Conservation (phyloP, 306 rosid species). For the Styphnolobium japonicum region DNA sequence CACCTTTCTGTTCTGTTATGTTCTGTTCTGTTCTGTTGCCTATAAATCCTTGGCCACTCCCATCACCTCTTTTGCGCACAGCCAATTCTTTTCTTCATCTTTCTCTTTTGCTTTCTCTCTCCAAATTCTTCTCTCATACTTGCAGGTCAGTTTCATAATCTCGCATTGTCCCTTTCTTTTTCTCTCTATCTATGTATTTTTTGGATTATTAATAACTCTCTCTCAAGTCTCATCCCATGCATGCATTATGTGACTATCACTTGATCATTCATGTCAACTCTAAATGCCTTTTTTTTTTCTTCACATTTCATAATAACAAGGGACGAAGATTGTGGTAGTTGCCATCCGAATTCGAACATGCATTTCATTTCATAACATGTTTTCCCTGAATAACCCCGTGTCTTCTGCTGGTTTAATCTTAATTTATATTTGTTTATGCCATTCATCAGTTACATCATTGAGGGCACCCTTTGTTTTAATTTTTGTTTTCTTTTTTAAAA, state of each 20-base stretch:
- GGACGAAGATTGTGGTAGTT: neutral
- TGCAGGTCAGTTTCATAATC: conserved; percentile 26
- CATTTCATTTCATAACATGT: neutral
- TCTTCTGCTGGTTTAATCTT: neutral
- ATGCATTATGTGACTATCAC: conserved; percentile 3
- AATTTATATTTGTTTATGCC: neutral
- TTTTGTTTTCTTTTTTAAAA: too few species aligned
- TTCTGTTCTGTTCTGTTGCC: neutral
- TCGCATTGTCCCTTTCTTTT: neutral
- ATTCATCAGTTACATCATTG: neutral
- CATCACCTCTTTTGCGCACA: neutral
- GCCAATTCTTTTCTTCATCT: neutral
- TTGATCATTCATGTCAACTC: neutral
- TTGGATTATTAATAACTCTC: neutral
- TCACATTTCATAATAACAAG: neutral
- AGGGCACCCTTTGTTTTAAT: neutral
- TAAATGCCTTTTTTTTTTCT: neutral
- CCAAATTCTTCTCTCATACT: neutral
- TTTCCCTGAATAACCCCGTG: neutral
- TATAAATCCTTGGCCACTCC: conserved; percentile 25
- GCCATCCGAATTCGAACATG: neutral
- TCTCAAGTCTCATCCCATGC: neutral
- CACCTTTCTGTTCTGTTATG: neutral
- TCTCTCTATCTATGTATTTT: neutral
- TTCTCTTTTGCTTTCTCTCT: neutral